Conservation (phyloP, 352 stramenopile species). For the Pythium apleroticum region DNA sequence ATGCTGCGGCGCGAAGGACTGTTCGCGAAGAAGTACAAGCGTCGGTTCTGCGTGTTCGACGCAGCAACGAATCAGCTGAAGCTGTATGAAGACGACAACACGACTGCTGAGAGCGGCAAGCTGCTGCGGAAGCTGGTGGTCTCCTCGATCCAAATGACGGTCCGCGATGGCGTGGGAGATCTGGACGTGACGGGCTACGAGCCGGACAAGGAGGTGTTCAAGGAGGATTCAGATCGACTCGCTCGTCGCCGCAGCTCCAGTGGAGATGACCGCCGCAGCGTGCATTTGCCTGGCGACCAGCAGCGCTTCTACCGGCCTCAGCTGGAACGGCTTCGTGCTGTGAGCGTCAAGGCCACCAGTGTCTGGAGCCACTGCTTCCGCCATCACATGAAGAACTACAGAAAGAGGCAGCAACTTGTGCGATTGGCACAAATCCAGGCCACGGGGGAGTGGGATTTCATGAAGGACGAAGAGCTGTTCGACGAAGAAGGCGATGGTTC, state of each 20-base stretch:
- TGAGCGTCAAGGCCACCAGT: constrained; percentile 42
- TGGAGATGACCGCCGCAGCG: background rate
- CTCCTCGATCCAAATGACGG: constrained; percentile 47
- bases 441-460: constrained; percentile 11
- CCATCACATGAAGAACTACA: constrained; percentile 58
- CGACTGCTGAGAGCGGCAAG: constrained; percentile 30
- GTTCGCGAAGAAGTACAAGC: constrained; percentile 39
- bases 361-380: constrained; percentile 70
- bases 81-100: constrained; percentile 50
- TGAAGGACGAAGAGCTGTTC: constrained; percentile 21
- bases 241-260: constrained; percentile 14
- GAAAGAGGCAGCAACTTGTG: constrained; percentile 22
- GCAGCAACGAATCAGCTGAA: constrained; percentile 37
- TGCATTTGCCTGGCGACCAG: constrained; percentile 32
- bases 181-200: constrained; percentile 32
- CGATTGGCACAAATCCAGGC: constrained; percentile 17
- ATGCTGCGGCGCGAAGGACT: constrained; percentile 51
- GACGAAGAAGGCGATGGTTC: constrained; percentile 22
- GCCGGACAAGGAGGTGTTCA: constrained; percentile 44
- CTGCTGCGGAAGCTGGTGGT: constrained; percentile 42
- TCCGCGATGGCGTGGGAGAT: constrained; percentile 17
- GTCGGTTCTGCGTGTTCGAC: constrained; percentile 65
- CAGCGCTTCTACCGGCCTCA: constrained; percentile 45
- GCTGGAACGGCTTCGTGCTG: constrained; percentile 44
- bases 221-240: constrained; percentile 44